Base-by-base conservation (phyloP, 208 protist genomes). In the Trypanosoma scelopori region DNA sequence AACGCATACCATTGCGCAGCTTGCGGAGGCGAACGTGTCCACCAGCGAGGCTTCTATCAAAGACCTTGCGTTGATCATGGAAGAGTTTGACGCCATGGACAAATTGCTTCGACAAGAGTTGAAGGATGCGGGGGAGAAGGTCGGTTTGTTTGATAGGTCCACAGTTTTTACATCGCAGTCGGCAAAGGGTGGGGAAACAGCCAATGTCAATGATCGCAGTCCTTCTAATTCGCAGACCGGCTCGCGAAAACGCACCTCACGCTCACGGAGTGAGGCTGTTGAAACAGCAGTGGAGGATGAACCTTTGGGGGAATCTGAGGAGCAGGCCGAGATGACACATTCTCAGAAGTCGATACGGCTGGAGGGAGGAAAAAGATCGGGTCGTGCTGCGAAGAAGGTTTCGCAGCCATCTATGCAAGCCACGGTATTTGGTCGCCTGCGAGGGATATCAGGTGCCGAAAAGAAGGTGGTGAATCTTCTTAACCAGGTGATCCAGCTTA, bases 381-480 rank as follows among this genome's bases (percentile, higher is more conserved):
- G 46, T 23, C 16, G 22, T 43, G 55, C 13, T 12, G 46, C 35
- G n/a, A 43, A 58, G 41, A 70, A 15, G 20, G 32, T 15, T 37
- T 25, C 62, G 49, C 32, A 49, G 22, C 5, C n/a, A 42, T 20
- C 27, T 35, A n/a, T 60, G 12, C 60, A 65, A 18, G 39, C 28
- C 6, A 50, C 84, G 13, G 56, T 83, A n/a, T 84, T 70, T 57
- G 78, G 77, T 23, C 85, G 89, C 5, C 78, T 87, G 1, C 80
- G 85, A 13, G 72, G 63, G 0, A 69, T 94, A 15, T 81, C 79
- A 6, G 71, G 23, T 23, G 61, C 52, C 16, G 87, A 96, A 32
- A 96, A 96, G 72, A 93, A 91, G 63, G 84, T 76, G 0, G 80
- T 88, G 1, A 65, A 60, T 5, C 45, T 75, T 6, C 69, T 96